Evolutionary conservation across 257 asterid species (phyloP), one percentile per base, ranked within the genome.

Genomic region (Penstemon newberryi): DNA sequence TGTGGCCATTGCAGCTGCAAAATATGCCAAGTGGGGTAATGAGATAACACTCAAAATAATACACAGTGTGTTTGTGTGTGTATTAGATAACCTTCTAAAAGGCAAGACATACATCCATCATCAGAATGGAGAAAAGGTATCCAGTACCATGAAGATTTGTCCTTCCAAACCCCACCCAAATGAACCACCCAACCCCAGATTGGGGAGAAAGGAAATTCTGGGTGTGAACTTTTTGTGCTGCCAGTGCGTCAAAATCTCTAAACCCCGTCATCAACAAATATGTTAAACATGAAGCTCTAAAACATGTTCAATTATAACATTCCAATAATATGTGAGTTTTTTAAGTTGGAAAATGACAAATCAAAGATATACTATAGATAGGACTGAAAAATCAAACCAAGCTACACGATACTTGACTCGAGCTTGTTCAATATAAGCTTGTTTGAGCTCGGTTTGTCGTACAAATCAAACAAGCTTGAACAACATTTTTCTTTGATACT

Each of bases 1-100:
- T 0, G 81, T 70, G 43, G 77, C 44, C 81, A 84, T 67, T 49
- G 89, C 87, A 77, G 89, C 96, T 87, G 84, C 68, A 73, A 64
- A 70, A 15, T 41, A 51, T 19, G 40, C 77, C 49, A 61, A 73
- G 60, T 38, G 58, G 44, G 45, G 42, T 25, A 60, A 59, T 33
- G 70, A 58, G 59, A 44, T 52, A 6, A 9, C 37, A 9, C 19
- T 69, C 45, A 41, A 6, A 39, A 60, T 7, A 69, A 55, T 8
- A 25, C 33, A 57, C 13, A 43, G n/a, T 3, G 56, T 43, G 11
- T 50, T 15, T 49, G 10, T 11, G 54, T 49, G 18, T 7, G 41
- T 51, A 42, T 9, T 40, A 39, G 4, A 45, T 49, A 6, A 13
- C 42, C 53, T 41, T 39, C 8, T 51, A 40, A n/a, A 11, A 6